Base-by-base conservation (phyloP, 164 flowering plant species). In the Liquidambar formosana region DNA sequence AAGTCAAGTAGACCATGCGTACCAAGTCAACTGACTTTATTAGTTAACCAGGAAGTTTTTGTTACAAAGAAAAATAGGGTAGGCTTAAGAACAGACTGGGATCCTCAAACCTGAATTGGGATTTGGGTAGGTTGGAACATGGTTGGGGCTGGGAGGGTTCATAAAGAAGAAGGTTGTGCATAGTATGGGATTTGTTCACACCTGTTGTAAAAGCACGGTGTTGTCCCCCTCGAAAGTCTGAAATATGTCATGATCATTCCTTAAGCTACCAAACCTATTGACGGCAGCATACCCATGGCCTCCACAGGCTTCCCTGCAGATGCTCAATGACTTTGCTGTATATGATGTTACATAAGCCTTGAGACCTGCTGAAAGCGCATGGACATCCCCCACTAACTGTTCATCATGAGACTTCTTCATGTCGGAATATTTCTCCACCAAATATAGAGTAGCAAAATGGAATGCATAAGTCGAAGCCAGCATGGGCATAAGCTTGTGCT, bases 141-240 rank as follows among this genome's bases (percentile, higher is more conserved):
- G 45, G 19, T 59, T 59, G 63, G 21, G 63, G 45, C 27, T 14
- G 4, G 45, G 22, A 14, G 41, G 41, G 41, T 33, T 33, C 41
- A 33, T 33, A 33, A 46, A 4, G 41, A 18, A 45, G 27, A 46
- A 18, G 26, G 43, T 12, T 10, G 25, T 19, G n/a, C 16, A 25
- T 8, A n/a, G 15, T 26, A 54, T 21, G 44, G 14, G 64, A 54
- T 25, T 22, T 23, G 10, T 68, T 33, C 23, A 8, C 58, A 92
- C 98, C 97, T 95, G 97, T 80, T 95, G 99, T 48, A 93, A 80
- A 67, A 95, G 97, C 65, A 95, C 97, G 10, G 97, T 95, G 80
- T 95, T 95, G 78, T 95, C 99, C 56, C 99, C 99, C 80, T 95
- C 99, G 81, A 95, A 95, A 44, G 99, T 95, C 84, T 93, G 97